These are phyloP conservation scores for Orbilia brochopaga DNA, from an alignment of 2,329 filamentous ascomycete genomes.

Conservation along the genomic window DNA sequence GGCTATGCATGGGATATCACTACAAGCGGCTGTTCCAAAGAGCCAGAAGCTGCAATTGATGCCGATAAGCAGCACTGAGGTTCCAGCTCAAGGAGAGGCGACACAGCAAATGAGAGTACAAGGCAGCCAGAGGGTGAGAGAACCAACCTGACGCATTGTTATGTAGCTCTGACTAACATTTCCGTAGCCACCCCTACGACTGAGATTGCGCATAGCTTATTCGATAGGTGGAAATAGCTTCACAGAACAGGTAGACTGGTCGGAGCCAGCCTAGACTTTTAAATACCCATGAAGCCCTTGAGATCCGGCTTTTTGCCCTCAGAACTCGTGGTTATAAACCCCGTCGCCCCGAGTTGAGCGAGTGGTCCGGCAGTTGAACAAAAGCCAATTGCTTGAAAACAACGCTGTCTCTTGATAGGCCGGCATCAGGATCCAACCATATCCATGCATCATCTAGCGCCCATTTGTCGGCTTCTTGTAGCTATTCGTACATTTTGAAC, in stretches of 20 bases:
- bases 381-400: no score
- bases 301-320: slow-evolving; percentile 3
- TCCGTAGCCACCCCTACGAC: slow-evolving; percentile 70
- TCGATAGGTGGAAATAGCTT: slow-evolving; percentile 72
- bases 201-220: slow-evolving; percentile 85
- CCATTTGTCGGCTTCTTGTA: neutral
- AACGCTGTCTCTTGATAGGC: neutral
- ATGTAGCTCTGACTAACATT: slow-evolving; percentile 52
- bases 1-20: slow-evolving; percentile 73
- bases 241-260: slow-evolving; percentile 96
- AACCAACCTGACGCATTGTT: slow-evolving; percentile 5
- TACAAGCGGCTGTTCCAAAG: slow-evolving; percentile 96
- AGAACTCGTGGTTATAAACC: neutral
- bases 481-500: neutral
- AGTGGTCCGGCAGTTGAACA: no score
- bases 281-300: neutral
- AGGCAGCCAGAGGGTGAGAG: slow-evolving; percentile 84
- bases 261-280: slow-evolving; percentile 63
- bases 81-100: slow-evolving; percentile 79
- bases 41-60: slow-evolving; percentile 91
- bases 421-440: neutral
- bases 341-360: no score
- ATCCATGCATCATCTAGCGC: neutral
- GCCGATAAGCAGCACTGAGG: slow-evolving; percentile 80
- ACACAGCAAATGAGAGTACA: slow-evolving; percentile 89